These are phyloP conservation scores for Eucalyptus virginea DNA, from an alignment of 345 rosid genomes.

Conservation along the genomic window DNA sequence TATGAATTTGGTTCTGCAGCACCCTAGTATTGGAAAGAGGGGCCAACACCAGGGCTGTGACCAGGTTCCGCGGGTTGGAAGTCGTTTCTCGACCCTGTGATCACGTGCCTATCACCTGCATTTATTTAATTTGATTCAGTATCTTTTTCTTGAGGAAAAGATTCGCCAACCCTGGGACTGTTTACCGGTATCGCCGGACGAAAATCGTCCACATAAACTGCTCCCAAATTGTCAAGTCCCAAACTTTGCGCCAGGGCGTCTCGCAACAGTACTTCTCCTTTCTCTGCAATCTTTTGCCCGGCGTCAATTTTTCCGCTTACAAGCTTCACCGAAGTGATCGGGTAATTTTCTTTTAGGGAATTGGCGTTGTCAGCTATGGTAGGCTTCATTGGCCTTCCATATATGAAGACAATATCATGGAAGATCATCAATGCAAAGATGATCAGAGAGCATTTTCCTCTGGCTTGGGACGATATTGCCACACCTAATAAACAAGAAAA, in stretches of 20 bases:
- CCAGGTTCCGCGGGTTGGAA: neutral
- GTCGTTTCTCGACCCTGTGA: neutral
- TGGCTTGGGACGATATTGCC: neutral
- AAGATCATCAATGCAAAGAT: neutral
- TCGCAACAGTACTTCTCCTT: neutral
- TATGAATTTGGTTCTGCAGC: neutral
- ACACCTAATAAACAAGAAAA: neutral
- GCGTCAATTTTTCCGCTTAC: neutral
- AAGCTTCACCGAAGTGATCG: neutral
- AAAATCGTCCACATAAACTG: neutral
- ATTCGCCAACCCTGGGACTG: neutral
- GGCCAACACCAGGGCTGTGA: neutral
- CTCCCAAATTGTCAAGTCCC: neutral
- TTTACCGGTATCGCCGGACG: neutral
- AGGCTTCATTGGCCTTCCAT: neutral
- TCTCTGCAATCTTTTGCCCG: neutral
- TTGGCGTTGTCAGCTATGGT: neutral
- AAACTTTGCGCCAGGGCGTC: neutral
- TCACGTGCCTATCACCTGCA: neutral
- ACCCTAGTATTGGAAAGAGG: neutral
- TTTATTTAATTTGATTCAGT: neutral
- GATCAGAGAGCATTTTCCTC: neutral
- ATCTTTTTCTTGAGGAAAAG: neutral
- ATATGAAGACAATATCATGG: neutral
- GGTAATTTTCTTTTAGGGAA: neutral